Percentiles rank a stretch among this genome's conserved stretches.
Evolutionary conservation across 306 rosid species (phyloP).

Genomic region (Bauhinia variegata): DNA sequence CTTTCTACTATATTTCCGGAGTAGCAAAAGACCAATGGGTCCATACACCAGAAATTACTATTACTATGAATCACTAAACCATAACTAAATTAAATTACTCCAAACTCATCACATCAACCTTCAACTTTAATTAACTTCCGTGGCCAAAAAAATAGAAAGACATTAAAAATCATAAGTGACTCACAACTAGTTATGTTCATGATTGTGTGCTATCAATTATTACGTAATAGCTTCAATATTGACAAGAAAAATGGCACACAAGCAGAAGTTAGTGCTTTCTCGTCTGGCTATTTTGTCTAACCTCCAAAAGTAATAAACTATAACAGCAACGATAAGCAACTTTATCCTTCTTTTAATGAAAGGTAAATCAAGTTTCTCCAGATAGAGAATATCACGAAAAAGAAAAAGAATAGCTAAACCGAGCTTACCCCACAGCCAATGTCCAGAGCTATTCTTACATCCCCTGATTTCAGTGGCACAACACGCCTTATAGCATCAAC

Average conservation of each 20-base stretch:
- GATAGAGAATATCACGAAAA: neutral
- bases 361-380: neutral
- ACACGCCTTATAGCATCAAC: constrained; percentile 4
- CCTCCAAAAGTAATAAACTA: neutral
- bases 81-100: neutral
- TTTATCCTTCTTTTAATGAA: neutral
- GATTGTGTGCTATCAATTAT: too few species aligned
- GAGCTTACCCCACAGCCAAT: constrained; percentile 8
- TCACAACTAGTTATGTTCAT: too few species aligned
- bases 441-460: constrained; percentile 23
- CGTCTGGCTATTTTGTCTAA: too few species aligned
- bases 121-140: too few species aligned
- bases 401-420: neutral
- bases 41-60: too few species aligned
- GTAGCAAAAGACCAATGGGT: neutral
- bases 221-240: too few species aligned
- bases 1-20: neutral
- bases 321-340: constrained; percentile 1
- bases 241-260: too few species aligned
- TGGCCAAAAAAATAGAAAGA: too few species aligned
- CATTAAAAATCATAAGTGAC: too few species aligned
- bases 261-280: too few species aligned
- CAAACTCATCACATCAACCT: too few species aligned
- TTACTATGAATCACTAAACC: neutral
- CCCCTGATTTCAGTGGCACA: constrained; percentile 28